Evolutionary conservation across 129 eudicot species (phyloP).

Genomic region (Solidago caesia): DNA sequence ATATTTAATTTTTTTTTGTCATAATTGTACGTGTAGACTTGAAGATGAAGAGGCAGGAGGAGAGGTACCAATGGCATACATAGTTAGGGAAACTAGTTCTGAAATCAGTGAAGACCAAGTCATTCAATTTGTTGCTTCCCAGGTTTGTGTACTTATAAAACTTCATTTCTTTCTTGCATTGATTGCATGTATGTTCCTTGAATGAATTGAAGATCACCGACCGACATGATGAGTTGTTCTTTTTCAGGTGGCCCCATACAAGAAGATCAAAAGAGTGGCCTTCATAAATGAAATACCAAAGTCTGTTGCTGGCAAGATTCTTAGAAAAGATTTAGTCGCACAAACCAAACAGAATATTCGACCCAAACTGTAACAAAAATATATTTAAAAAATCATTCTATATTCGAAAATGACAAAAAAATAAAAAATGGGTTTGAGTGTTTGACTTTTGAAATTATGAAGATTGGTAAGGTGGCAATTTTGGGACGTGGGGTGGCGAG

Average conservation of each 20-base stretch:
- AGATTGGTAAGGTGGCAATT: too few species aligned
- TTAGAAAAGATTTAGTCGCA: slow-evolving; percentile 58
- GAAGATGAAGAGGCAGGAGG: slow-evolving; percentile 87
- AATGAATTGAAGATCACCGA: too few species aligned
- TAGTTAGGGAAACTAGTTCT: slow-evolving; percentile 54
- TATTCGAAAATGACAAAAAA: not conserved
- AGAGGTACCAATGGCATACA: slow-evolving; percentile 71
- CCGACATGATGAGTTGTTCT: not conserved
- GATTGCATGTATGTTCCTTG: too few species aligned
- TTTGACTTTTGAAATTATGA: too few species aligned
- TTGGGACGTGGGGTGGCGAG: too few species aligned
- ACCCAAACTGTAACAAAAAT: slow-evolving; percentile 46
- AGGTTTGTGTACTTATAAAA: slow-evolving; percentile 35
- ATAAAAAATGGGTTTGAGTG: too few species aligned
- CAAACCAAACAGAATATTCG: slow-evolving; percentile 36
- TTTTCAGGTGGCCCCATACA: slow-evolving; percentile 74
- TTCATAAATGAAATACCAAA: slow-evolving; percentile 71
- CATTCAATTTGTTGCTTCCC: slow-evolving; percentile 58
- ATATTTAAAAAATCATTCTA: not conserved
- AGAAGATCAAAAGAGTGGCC: slow-evolving; percentile 59
- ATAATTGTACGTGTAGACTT: slow-evolving; percentile 35
- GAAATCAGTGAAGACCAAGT: slow-evolving; percentile 60
- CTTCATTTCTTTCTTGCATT: slow-evolving; percentile 7
- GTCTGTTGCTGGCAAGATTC: slow-evolving; percentile 76
- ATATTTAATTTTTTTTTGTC: not conserved